Evolutionary conservation across 2,329 filamentous ascomycete genomes (phyloP).

Genomic region (Curvularia spicifera): DNA sequence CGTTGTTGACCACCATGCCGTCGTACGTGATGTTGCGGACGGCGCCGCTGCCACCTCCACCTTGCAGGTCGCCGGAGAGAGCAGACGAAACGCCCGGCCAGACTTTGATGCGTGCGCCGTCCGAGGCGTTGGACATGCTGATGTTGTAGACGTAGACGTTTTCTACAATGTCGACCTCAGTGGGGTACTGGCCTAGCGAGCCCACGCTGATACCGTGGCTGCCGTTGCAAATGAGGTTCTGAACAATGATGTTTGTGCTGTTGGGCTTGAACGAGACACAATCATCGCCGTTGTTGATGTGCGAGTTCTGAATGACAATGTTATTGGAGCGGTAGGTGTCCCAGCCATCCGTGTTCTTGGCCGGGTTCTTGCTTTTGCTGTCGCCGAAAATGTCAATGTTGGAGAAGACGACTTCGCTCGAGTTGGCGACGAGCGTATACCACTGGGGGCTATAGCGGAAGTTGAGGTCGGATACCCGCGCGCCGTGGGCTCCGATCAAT

Average conservation of each 20-base stretch:
- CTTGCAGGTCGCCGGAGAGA: constrained; percentile 66
- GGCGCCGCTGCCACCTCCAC: constrained; percentile 67
- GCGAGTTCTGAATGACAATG: constrained; percentile 71
- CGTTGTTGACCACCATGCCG: constrained; percentile 64
- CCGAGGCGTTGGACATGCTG: constrained; percentile 53
- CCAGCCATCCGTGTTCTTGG: constrained; percentile 71
- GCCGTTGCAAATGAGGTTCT: constrained; percentile 71
- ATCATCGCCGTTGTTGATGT: constrained; percentile 70
- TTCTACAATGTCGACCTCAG: constrained; percentile 70
- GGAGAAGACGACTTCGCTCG: constrained; percentile 67
- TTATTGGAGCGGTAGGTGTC: constrained; percentile 67
- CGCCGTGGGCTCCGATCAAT: constrained; percentile 63
- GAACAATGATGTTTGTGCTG: constrained; percentile 70
- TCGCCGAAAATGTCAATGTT: constrained; percentile 66
- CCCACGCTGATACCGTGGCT: constrained; percentile 77
- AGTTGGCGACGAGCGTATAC: constrained; percentile 72
- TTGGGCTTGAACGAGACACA: constrained; percentile 79
- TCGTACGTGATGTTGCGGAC: constrained; percentile 73
- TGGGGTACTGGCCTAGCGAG: constrained; percentile 70
- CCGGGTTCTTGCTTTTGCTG: constrained; percentile 59
- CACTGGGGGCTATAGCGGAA: constrained; percentile 67
- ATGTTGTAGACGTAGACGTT: constrained; percentile 63
- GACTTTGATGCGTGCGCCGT: constrained; percentile 75
- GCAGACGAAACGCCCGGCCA: constrained; percentile 67
- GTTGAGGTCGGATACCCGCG: constrained; percentile 65